Evolutionary conservation across 202 grass and related monocot species (phyloP), one percentile per base, ranked within the genome.

Genomic region (Miscanthus sacchariflorus): DNA sequence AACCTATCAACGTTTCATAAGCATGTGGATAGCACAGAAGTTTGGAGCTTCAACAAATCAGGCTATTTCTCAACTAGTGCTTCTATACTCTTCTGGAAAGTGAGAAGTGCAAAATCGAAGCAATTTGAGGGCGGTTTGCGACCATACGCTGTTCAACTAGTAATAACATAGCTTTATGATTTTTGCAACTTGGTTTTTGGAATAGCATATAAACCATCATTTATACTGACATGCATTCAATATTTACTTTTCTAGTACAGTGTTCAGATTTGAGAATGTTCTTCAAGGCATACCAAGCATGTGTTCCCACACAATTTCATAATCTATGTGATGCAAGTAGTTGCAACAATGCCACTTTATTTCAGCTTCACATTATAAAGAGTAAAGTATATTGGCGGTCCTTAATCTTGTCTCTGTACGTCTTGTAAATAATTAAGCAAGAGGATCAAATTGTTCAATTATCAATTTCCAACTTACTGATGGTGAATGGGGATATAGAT

Each of bases 261-360:
- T 45, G 12, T 15, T 74, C 12, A 46, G 5, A 74, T 54, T 70
- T 40, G 39, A 56, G 27, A 68, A 89, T 80, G 39, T 71, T 71
- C 69, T 63, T 63, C 58, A 23, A 42, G 18, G 33, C 4, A 9
- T 72, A 42, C 19, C 48, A 90, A 63, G 46, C 81, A 85, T 38
- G 40, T 82, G 49, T 39, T 54, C 52, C 30, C 14, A n/a, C 5
- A 66, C 40, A 79, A 83, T 86, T 24, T 68, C 77, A 50, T 30
- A 64, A 49, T 45, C 54, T 68, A 80, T 12, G 58, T 52, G 14
- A 87, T 56, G 70, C 9, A 84, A 74, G 83, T 33, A 87, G 86
- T 84, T 87, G 46, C 69, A 76, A 35, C 59, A 40, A 80, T 59
- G 18, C 59, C 49, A 52, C 12, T 71, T 38, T 74, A 27, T 80